phyloP scores from a whole-genome alignment of 805 yeast species.

The Myxozyma geophila region DNA sequence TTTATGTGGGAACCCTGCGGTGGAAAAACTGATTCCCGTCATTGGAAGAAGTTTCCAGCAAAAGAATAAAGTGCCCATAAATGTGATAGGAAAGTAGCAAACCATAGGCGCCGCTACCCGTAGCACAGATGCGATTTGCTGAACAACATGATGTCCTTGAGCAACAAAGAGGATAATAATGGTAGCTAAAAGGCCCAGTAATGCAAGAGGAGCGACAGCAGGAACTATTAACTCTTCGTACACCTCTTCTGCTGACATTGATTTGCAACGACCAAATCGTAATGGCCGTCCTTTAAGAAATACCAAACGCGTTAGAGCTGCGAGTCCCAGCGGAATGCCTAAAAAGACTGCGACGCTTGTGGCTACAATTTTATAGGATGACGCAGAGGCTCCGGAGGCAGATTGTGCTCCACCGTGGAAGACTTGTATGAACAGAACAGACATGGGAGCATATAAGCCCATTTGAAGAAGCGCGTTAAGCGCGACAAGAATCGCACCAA shows the following conservation, averaged over 20 bases:
- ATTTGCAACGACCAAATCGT: background rate
- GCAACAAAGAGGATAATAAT: constrained; percentile 56
- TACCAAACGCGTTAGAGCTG: constrained; percentile 48
- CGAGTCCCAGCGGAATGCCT: constrained; percentile 57
- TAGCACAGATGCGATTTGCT: constrained; percentile 55
- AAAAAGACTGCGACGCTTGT: constrained; percentile 56
- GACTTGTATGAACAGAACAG: constrained; percentile 53
- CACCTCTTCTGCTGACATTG: constrained; percentile 16
- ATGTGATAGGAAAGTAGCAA: constrained; percentile 53
- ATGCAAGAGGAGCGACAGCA: constrained; percentile 53
- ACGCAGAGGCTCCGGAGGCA: constrained; percentile 21
- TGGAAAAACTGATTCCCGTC: constrained; percentile 14
- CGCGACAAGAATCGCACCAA: constrained; percentile 58
- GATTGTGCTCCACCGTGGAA: constrained; percentile 45
- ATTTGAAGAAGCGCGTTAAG: constrained; percentile 57
- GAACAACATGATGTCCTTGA: constrained; percentile 54
- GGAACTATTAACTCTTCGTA: constrained; percentile 49
- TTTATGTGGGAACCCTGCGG: background rate
- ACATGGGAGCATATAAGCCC: constrained; percentile 57
- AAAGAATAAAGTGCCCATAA: constrained; percentile 51
- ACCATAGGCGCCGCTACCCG: constrained; percentile 56
- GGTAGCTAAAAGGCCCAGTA: constrained; percentile 57
- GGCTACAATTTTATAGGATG: constrained; percentile 50
- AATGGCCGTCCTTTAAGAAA: background rate
- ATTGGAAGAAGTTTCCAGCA: constrained; percentile 10